Conservation (phyloP, 805 yeast genomes). For the Lipomyces yamadae region DNA sequence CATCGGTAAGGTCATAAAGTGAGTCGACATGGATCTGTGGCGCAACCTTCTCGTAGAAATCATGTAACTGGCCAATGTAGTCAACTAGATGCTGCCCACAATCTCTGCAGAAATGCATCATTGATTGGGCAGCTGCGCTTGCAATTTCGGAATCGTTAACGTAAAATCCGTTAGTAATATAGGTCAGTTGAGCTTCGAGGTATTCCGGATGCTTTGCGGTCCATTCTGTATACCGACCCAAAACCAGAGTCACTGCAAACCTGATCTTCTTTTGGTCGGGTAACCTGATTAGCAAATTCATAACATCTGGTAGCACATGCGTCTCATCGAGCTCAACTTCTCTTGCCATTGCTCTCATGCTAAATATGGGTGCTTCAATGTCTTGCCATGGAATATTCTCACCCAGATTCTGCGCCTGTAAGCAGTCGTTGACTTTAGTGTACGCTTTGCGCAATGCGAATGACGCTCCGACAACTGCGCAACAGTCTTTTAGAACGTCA, state of each 20-base stretch:
- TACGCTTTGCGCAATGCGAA: constrained; percentile 74
- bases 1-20: constrained; percentile 81
- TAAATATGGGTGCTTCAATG: constrained; percentile 86
- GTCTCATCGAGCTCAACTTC: constrained; percentile 75
- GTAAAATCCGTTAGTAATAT: constrained; percentile 77
- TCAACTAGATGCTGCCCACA: constrained; percentile 64
- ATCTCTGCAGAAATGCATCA: constrained; percentile 93
- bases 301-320: constrained; percentile 71
- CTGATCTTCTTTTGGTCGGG: constrained; percentile 87
- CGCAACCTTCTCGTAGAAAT: constrained; percentile 66
- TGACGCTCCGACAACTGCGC: constrained; percentile 82
- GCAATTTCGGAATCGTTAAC: constrained; percentile 55
- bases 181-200: constrained; percentile 80
- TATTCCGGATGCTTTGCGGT: constrained; percentile 82
- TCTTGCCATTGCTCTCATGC: constrained; percentile 92
- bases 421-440: constrained; percentile 54
- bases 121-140: constrained; percentile 88
- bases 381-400: constrained; percentile 71
- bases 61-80: constrained; percentile 74
- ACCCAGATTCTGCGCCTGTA: constrained; percentile 47
- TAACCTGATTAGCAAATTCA: constrained; percentile 67
- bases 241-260: constrained; percentile 88
- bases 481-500: constrained; percentile 94
- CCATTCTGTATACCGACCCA: constrained; percentile 98
- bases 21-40: constrained; percentile 67